Percentiles rank a stretch among this genome's conserved stretches.
phyloP scores from a whole-genome alignment of 768 basidiomycete genomes.

The Mycena galopus region DNA sequence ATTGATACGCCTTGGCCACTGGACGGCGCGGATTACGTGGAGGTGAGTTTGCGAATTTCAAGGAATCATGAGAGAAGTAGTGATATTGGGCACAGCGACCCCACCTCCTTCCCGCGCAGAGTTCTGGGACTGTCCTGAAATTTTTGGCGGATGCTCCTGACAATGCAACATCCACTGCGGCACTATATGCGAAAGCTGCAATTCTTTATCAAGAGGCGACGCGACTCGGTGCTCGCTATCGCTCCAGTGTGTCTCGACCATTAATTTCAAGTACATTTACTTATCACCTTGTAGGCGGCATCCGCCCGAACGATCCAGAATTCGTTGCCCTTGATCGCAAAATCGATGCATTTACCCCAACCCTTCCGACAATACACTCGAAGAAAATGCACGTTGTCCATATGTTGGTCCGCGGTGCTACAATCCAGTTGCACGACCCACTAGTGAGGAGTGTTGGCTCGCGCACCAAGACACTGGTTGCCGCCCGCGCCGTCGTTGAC shows the following conservation, averaged over 20 bases:
- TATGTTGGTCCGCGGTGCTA: slow-evolving; percentile 40
- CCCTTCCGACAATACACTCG: slow-evolving; percentile 2
- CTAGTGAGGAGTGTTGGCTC: slow-evolving; percentile 25
- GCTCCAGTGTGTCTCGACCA: background rate
- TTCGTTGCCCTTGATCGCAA: slow-evolving; percentile 40
- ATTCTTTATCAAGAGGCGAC: slow-evolving; percentile 41
- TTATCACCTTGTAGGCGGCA: background rate
- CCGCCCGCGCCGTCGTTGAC: slow-evolving; percentile 19
- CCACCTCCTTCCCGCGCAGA: background rate
- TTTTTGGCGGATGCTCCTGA: slow-evolving; percentile 20
- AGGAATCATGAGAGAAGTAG: background rate
- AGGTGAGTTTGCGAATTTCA: background rate
- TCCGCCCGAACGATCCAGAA: slow-evolving; percentile 33
- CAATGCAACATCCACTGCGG: background rate
- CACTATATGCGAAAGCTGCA: slow-evolving; percentile 12
- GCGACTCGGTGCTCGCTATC: background rate
- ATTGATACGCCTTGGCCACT: slow-evolving; percentile 36
- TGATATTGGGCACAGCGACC: background rate
- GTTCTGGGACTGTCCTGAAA: slow-evolving; percentile 13
- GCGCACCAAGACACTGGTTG: slow-evolving; percentile 3
- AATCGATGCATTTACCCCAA: slow-evolving; percentile 15
- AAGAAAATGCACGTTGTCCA: slow-evolving; percentile 41
- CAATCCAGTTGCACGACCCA: slow-evolving; percentile 42
- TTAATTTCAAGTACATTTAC: background rate
- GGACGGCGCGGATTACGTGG: slow-evolving; percentile 14